These are phyloP conservation scores for Zoysia matrella DNA, from an alignment of 202 grass and related monocot genomes.

Conservation along the genomic window DNA sequence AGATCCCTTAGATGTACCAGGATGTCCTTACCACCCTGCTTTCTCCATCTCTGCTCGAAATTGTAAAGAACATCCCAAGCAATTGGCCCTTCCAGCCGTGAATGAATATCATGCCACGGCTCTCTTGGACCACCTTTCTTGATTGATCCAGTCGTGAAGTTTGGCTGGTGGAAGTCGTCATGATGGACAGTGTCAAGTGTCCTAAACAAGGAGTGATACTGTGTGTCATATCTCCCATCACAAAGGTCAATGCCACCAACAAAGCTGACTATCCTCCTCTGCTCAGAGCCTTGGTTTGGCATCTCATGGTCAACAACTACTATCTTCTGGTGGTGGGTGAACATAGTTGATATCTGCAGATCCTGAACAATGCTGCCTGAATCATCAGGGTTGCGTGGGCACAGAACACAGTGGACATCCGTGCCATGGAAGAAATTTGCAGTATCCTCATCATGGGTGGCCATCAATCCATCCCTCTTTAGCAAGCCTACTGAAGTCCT, in stretches of 20 bases:
- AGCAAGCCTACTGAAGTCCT: constrained; percentile 85
- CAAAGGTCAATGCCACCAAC: constrained; percentile 95
- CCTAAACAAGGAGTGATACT: constrained; percentile 90
- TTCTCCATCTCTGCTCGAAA: constrained; percentile 98
- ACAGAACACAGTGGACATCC: constrained; percentile 78
- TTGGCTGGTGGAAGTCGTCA: constrained; percentile 97
- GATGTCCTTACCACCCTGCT: constrained; percentile 90
- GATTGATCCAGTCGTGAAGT: constrained; percentile 60
- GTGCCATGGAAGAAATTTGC: constrained; percentile 63
- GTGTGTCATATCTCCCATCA: constrained; percentile 95
- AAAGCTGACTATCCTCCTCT: constrained; percentile 93
- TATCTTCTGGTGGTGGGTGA: constrained; percentile 98
- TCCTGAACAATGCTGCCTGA: constrained; percentile 89
- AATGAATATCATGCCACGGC: constrained; percentile 99
- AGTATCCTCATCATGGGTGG: constrained; percentile 94
- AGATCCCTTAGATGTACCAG: constrained; percentile 81
- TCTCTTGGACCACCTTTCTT: constrained; percentile 89
- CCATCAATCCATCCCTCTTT: constrained; percentile 90
- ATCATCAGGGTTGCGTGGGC: constrained; percentile 89
- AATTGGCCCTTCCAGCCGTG: constrained; percentile 79
- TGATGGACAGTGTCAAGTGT: constrained; percentile 85
- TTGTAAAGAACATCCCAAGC: constrained; percentile 99
- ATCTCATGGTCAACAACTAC: constrained; percentile 85
- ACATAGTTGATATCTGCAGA: constrained; percentile 83
- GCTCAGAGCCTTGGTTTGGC: constrained; percentile 73